These are phyloP conservation scores for Xylaria sp. DNA, from an alignment of 2,329 filamentous ascomycete genomes.

Conservation along the genomic window DNA sequence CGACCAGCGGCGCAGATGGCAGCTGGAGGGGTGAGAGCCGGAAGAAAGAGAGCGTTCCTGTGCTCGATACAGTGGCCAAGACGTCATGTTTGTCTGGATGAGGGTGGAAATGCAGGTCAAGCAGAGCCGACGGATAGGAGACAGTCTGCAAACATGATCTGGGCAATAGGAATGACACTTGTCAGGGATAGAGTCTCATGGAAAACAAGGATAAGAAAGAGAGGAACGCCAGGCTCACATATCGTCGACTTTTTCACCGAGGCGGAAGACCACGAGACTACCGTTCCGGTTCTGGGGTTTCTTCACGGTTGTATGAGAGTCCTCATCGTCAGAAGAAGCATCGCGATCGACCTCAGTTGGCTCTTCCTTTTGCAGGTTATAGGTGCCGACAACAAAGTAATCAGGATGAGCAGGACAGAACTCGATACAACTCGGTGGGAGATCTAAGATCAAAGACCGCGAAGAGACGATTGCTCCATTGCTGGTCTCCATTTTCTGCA, in stretches of 20 bases:
- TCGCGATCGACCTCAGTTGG: conserved; percentile 18
- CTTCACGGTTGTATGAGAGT: conserved; percentile 18
- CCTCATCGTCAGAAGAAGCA: conserved; percentile 19
- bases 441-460: conserved; percentile 50
- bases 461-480: conserved; percentile 37
- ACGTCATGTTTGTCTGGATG: conserved; percentile 41
- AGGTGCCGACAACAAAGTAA: conserved; percentile 78
- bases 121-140: conserved; percentile 63
- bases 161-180: conserved; percentile 20
- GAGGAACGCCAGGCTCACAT: conserved; percentile 45
- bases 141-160: conserved; percentile 56
- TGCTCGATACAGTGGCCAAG: conserved; percentile 73
- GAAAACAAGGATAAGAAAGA: conserved; percentile 4
- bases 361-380: conserved; percentile 59
- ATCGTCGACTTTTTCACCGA: conserved; percentile 39
- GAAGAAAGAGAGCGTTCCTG: conserved; percentile 64
- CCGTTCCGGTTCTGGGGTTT: conserved; percentile 62
- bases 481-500: conserved; percentile 5
- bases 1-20: conserved; percentile 23
- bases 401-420: conserved; percentile 59
- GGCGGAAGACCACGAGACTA: conserved; percentile 62
- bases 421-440: conserved; percentile 73
- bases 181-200: conserved; percentile 10
- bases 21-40: conserved; percentile 33
- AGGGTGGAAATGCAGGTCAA: conserved; percentile 79